Percentiles rank a stretch among this genome's conserved stretches.
Conservation (phyloP, 345 rosid genomes). For the Ceriops decandra region DNA sequence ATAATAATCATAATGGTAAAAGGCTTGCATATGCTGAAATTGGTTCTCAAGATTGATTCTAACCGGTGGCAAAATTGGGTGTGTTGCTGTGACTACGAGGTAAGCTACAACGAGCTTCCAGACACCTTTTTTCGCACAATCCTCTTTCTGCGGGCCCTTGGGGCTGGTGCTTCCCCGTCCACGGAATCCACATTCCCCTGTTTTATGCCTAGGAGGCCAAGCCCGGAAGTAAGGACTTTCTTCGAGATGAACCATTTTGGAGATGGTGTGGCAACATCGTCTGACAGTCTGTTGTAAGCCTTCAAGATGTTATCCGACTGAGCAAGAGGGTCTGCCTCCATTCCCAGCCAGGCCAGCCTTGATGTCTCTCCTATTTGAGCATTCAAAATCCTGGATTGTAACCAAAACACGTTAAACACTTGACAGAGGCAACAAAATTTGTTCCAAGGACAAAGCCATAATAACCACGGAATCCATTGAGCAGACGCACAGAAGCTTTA, state of each 20-base stretch:
- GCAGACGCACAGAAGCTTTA: too few species aligned
- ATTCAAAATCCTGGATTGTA: slow-evolving; percentile 60
- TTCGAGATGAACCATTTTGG: slow-evolving; percentile 83
- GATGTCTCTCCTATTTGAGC: slow-evolving; percentile 64
- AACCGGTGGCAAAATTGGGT: slow-evolving; percentile 28
- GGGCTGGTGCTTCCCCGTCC: slow-evolving; percentile 45
- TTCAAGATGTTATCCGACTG: slow-evolving; percentile 64
- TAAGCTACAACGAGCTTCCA: slow-evolving; percentile 36
- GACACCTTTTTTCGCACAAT: slow-evolving; percentile 72
- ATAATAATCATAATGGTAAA: too few species aligned
- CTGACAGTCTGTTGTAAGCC: slow-evolving; percentile 65
- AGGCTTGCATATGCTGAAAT: too few species aligned
- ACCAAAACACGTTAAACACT: background rate
- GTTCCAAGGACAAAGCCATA: too few species aligned
- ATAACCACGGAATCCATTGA: too few species aligned
- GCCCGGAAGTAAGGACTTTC: slow-evolving; percentile 70
- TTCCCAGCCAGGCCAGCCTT: slow-evolving; percentile 82
- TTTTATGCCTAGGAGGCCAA: slow-evolving; percentile 71
- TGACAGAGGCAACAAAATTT: too few species aligned
- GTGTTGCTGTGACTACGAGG: background rate
- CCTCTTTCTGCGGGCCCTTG: slow-evolving; percentile 73
- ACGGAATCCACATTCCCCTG: slow-evolving; percentile 41
- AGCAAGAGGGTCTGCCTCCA: slow-evolving; percentile 77
- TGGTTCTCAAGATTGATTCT: background rate
- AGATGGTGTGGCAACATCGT: slow-evolving; percentile 38